Evolutionary conservation across 306 rosid genomes (phyloP).

Genomic region (Herpetospermum pedunculosum): DNA sequence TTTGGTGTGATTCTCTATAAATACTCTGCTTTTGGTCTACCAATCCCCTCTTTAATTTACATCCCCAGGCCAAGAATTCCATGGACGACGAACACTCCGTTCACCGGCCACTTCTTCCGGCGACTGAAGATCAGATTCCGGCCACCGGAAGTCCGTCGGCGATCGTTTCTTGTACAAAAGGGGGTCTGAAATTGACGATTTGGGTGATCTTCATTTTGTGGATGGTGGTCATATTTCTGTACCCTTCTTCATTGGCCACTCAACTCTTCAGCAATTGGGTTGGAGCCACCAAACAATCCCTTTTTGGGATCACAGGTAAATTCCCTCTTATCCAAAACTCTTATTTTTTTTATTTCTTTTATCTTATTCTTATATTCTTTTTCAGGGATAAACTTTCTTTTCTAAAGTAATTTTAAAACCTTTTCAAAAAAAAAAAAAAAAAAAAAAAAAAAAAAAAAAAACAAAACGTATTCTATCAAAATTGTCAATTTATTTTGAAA

Average conservation of each 20-base stretch:
- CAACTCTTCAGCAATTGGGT: conserved; percentile 15
- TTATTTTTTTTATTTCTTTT: neutral
- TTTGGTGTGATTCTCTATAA: neutral
- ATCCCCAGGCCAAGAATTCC: neutral
- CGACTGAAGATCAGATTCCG: neutral
- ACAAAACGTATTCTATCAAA: no score
- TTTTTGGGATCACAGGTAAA: conserved; percentile 62
- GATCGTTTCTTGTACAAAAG: conserved; percentile 25
- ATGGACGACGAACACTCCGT: conserved; percentile 11
- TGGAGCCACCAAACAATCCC: conserved; percentile 14
- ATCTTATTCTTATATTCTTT: neutral
- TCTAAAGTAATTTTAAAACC: no score
- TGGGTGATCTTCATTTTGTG: conserved; percentile 39
- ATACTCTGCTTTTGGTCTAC: neutral
- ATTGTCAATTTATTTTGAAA: no score
- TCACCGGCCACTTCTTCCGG: conserved; percentile 31
- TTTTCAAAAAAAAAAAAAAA: no score
- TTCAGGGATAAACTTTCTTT: no score
- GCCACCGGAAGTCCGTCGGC: neutral
- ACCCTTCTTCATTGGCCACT: conserved; percentile 27
- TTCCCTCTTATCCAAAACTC: neutral
- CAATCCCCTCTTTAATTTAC: neutral
- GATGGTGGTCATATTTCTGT: conserved; percentile 37
- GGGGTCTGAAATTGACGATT: conserved; percentile 42
- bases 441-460: no score